Conservation (phyloP, 805 yeast genomes). For the Metschnikowia dekortorum region DNA sequence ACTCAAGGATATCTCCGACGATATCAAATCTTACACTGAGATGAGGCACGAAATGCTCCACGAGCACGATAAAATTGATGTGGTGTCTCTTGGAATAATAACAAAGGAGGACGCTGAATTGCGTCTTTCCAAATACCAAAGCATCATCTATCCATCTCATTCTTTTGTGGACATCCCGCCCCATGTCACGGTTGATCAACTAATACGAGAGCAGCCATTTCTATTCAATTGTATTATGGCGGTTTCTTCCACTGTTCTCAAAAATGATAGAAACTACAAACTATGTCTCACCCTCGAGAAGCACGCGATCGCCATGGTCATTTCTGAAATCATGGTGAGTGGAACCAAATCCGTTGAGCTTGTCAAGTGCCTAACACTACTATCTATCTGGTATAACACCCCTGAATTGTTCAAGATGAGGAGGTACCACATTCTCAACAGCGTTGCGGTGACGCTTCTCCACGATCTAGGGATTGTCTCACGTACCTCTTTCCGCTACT, state of each 20-base stretch:
- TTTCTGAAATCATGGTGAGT: constrained; percentile 58
- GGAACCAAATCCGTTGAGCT: constrained; percentile 72
- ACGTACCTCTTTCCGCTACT: constrained; percentile 28
- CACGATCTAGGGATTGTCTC: constrained; percentile 75
- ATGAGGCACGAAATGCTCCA: constrained; percentile 32
- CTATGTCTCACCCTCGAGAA: constrained; percentile 47
- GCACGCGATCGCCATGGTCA: constrained; percentile 46
- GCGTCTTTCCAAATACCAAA: constrained; percentile 49
- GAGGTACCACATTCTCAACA: constrained; percentile 65
- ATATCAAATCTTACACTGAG: constrained; percentile 44
- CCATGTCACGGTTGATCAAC: constrained; percentile 38
- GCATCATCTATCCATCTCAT: constrained; percentile 41
- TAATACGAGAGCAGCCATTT: constrained; percentile 53
- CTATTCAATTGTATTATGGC: constrained; percentile 65
- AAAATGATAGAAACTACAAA: constrained; percentile 30
- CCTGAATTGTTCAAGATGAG: constrained; percentile 80
- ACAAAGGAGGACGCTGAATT: constrained; percentile 54
- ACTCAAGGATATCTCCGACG: constrained; percentile 42
- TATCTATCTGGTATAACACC: constrained; percentile 77
- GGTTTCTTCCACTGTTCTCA: constrained; percentile 46
- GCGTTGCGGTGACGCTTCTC: constrained; percentile 61
- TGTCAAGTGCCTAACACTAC: constrained; percentile 54
- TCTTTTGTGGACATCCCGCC: constrained; percentile 58
- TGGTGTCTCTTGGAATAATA: constrained; percentile 55
- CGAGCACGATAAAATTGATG: constrained; percentile 35